phyloP scores from a whole-genome alignment of 2,329 filamentous ascomycete genomes.

The Cryphonectria nitschkei region DNA sequence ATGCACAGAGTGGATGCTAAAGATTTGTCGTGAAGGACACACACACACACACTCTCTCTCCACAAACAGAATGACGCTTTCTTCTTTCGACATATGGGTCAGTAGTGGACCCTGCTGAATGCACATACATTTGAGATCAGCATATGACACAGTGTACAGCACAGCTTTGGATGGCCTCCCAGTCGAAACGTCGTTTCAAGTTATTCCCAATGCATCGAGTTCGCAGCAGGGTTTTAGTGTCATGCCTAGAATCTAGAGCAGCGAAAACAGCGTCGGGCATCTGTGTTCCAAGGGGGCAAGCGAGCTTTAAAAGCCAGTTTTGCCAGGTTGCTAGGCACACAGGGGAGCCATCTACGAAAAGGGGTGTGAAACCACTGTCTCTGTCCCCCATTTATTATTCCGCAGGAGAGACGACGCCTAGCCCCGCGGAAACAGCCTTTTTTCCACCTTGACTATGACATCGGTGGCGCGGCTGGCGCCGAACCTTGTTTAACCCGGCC shows the following conservation, averaged over 20 bases:
- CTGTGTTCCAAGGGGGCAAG: no score
- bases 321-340: no score
- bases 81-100: neutral
- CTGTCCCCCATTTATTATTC: neutral
- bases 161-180: neutral
- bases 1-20: neutral
- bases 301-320: no score
- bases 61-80: neutral
- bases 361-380: neutral
- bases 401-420: neutral
- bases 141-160: neutral
- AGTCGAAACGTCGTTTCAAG: neutral
- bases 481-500: neutral
- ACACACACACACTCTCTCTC: neutral
- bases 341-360: no score
- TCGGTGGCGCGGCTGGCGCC: conserved; percentile 8
- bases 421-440: neutral
- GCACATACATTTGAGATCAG: neutral
- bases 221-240: neutral
- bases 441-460: neutral
- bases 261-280: neutral
- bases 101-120: neutral
- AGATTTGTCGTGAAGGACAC: neutral
- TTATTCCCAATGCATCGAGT: neutral
- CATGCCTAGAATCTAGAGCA: neutral